These are phyloP conservation scores for Hymenoscyphus scutula DNA, from an alignment of 2,329 filamentous ascomycete species.

Conservation along the genomic window DNA sequence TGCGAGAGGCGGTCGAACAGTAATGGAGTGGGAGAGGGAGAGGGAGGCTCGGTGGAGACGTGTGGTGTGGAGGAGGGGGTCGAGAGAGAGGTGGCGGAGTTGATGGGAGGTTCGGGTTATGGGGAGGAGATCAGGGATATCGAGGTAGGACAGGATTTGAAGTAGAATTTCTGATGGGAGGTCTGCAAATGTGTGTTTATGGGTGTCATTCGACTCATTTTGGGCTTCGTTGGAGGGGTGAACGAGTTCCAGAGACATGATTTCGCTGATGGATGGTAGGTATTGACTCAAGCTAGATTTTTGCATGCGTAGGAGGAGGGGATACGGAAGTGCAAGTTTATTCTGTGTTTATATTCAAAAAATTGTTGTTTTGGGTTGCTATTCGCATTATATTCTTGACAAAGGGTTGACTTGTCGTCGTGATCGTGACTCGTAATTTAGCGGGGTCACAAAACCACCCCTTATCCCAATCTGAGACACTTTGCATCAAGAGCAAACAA, in stretches of 20 bases:
- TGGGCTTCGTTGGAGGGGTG: neutral
- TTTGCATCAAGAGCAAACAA: constrained; percentile 4
- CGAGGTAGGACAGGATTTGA: constrained; percentile 43
- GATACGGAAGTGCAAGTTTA: neutral
- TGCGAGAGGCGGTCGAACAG: constrained; percentile 56
- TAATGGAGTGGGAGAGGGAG: constrained; percentile 54
- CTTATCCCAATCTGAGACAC: constrained; percentile 5
- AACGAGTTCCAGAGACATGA: neutral
- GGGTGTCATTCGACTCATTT: neutral
- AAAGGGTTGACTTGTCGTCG: neutral
- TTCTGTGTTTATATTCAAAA: neutral
- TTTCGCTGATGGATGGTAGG: neutral
- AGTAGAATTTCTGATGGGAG: constrained; percentile 42
- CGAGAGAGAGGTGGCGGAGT: constrained; percentile 59
- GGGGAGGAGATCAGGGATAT: constrained; percentile 45
- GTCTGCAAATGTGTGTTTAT: constrained; percentile 4
- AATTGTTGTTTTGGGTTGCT: neutral
- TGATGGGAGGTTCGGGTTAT: constrained; percentile 46
- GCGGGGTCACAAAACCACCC: constrained; percentile 3
- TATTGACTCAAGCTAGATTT: neutral
- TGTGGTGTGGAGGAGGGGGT: constrained; percentile 63
- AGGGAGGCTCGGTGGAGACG: constrained; percentile 58
- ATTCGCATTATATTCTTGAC: neutral
- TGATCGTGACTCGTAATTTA: constrained; percentile 1
- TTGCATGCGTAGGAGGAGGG: neutral